Base-by-base conservation (phyloP, 2,329 filamentous ascomycete genomes). In the Albophoma yamanashiensis region DNA sequence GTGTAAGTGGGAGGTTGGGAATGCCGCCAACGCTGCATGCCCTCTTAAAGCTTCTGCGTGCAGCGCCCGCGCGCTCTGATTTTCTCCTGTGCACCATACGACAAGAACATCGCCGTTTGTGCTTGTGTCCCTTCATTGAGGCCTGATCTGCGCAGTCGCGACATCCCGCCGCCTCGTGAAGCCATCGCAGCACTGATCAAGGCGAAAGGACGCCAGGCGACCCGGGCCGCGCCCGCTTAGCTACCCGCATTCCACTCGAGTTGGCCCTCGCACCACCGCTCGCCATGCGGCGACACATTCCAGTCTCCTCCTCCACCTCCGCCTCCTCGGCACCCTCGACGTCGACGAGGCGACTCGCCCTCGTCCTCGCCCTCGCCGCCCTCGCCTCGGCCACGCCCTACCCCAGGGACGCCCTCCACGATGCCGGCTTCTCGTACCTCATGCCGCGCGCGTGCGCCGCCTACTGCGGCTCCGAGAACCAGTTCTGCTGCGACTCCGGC, bases 401-500 rank as follows among this genome's bases (percentile, higher is more conserved):
- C 60, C 81, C 81, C 50, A 76, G 74, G 67, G 78, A 83, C 64
- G 73, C 75, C 61, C 68, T 81, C 38, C 76, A 79, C 66, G 78
- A 78, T 66, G 61, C 65, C 38, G 81, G 80, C 64, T 78, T 75
- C 66, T 78, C 78, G 59, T 83, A 76, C 63, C 76, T 85, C 47
- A 74, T 78, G 73, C 73, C 71, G 25, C 77, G 81, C 63, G 71
- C 69, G 60, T 85, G 83, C 73, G 75, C 71, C 55, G 69, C 76
- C 42, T 79, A 79, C 71, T 87, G 84, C 71, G 83, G 84, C 62
- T 70, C 73, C 58, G 72, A 82, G 59, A 79, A 79, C 65, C 77
- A 82, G 68, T 79, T 79, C 70, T 86, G 83, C 73, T 87, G 84
- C 67, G 70, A 69, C 27, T 64, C 71, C 59, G 75, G 74, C 58